Conservation (phyloP, 2,329 filamentous ascomycete genomes). For the Diaporthe sp. region DNA sequence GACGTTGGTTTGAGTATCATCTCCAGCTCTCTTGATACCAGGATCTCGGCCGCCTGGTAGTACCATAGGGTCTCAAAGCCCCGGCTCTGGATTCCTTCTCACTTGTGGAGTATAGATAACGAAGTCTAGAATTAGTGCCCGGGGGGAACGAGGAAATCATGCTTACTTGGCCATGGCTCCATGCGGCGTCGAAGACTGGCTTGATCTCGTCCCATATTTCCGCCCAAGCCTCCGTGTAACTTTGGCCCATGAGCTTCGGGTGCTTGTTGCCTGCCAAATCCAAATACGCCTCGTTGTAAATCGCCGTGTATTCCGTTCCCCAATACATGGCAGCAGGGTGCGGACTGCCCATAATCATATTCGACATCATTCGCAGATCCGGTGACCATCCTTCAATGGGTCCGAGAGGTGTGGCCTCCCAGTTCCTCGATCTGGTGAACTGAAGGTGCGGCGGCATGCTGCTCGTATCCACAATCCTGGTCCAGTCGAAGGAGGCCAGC, state of each 20-base stretch:
- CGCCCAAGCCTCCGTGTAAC: constrained; percentile 76
- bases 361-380: constrained; percentile 82
- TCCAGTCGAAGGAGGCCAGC: constrained; percentile 82
- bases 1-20: too few relatives aligned
- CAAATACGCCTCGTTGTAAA: constrained; percentile 81
- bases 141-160: background rate
- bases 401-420: constrained; percentile 79
- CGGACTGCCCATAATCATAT: constrained; percentile 83
- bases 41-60: background rate
- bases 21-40: background rate
- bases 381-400: constrained; percentile 80
- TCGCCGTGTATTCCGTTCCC: constrained; percentile 71
- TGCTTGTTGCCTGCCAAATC: constrained; percentile 76
- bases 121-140: too few relatives aligned
- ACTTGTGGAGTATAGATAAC: background rate
- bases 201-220: constrained; percentile 82
- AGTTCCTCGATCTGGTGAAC: constrained; percentile 79
- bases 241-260: constrained; percentile 79
- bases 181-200: constrained; percentile 76
- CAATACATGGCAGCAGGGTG: constrained; percentile 85
- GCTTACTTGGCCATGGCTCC: constrained; percentile 65
- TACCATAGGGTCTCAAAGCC: background rate
- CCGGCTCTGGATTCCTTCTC: too few relatives aligned
- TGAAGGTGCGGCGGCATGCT: constrained; percentile 77
- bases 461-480: constrained; percentile 63